These are phyloP conservation scores for Bonia amplexicaulis DNA, from an alignment of 176 grass and related monocot genomes.

Conservation along the genomic window DNA sequence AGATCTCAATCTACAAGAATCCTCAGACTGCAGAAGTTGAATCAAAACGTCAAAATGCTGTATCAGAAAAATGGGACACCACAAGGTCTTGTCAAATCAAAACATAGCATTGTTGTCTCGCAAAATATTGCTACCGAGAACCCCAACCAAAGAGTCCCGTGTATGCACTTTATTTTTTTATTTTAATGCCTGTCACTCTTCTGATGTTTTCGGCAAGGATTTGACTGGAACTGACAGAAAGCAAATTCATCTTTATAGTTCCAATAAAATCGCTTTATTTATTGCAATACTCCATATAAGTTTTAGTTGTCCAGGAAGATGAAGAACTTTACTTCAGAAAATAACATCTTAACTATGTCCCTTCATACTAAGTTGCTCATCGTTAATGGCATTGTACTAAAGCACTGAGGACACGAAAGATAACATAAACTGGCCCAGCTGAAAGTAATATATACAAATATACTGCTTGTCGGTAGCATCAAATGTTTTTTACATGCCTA, in stretches of 20 bases:
- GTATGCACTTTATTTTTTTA: neutral
- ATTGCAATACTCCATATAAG: neutral
- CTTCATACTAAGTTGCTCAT: neutral
- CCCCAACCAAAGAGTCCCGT: neutral
- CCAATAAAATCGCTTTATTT: neutral
- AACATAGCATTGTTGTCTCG: slow-evolving; percentile 1
- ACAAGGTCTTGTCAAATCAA: slow-evolving; percentile 40
- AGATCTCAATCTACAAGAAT: neutral
- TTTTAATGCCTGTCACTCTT: neutral
- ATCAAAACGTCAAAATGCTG: neutral
- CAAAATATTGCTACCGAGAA: slow-evolving; percentile 1
- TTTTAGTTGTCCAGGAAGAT: neutral
- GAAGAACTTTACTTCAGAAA: neutral
- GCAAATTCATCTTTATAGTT: neutral
- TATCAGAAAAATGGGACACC: slow-evolving; percentile 3
- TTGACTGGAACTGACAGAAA: slow-evolving; percentile 1
- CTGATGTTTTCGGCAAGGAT: slow-evolving; percentile 6
- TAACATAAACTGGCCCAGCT: neutral
- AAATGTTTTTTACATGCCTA: slow-evolving; percentile 1
- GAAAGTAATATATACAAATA: neutral
- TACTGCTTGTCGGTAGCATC: neutral
- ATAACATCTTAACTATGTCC: neutral
- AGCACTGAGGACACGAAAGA: neutral
- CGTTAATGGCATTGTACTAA: neutral
- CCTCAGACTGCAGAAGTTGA: slow-evolving; percentile 2